Evolutionary conservation across 768 basidiomycete species (phyloP).

Genomic region (Flagelloscypha sp.): DNA sequence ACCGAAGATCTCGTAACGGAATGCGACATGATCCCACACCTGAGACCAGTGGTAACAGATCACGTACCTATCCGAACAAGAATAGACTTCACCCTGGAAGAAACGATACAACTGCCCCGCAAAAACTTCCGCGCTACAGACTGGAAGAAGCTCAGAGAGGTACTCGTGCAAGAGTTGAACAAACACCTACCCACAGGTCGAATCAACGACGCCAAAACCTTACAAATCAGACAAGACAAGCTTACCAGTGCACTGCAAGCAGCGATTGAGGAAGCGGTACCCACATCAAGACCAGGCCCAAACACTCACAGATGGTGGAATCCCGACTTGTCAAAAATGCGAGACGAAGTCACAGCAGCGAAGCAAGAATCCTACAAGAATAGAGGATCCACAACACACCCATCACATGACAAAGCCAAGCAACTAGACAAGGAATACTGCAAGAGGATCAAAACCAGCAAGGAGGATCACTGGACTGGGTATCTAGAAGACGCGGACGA

Average conservation of each 20-base stretch:
- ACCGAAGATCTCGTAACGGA: constrained; percentile 13
- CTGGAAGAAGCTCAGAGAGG: constrained; percentile 22
- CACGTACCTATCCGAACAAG: constrained; percentile 30
- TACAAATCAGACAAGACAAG: not conserved
- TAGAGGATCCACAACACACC: constrained; percentile 14
- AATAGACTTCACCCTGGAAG: constrained; percentile 14
- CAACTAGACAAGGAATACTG: constrained; percentile 11
- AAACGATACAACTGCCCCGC: not conserved
- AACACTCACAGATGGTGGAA: constrained; percentile 27
- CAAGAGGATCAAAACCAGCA: constrained; percentile 12
- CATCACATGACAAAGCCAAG: constrained; percentile 11
- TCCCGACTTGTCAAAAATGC: constrained; percentile 16
- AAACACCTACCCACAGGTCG: not conserved
- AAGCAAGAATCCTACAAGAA: constrained; percentile 4
- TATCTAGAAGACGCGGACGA: constrained; percentile 17
- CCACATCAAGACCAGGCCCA: constrained; percentile 11
- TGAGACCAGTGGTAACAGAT: constrained; percentile 22
- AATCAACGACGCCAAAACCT: not conserved
- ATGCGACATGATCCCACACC: constrained; percentile 18
- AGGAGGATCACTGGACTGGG: constrained; percentile 10
- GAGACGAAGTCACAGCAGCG: constrained; percentile 11
- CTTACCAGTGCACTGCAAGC: constrained; percentile 13
- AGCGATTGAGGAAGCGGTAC: constrained; percentile 13
- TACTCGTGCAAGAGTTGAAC: constrained; percentile 7
- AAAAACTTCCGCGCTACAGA: constrained; percentile 21